Percentiles rank a stretch among this genome's conserved stretches.
phyloP scores from a whole-genome alignment of 139 green algal species.

The Picochlorum sp. region DNA sequence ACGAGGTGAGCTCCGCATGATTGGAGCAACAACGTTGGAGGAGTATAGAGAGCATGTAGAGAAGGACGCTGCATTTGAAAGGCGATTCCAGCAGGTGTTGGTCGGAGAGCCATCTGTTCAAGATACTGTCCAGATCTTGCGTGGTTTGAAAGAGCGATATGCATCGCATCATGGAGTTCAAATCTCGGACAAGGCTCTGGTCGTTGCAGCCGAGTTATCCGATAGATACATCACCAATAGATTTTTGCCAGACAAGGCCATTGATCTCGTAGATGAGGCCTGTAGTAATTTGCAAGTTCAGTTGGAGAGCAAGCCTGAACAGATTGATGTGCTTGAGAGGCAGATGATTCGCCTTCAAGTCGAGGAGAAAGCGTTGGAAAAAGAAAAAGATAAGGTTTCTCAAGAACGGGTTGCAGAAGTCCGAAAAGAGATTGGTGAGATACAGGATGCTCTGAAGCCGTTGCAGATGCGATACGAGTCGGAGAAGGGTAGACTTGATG shows the following conservation, averaged over 20 bases:
- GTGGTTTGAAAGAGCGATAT: slow-evolving; percentile 84
- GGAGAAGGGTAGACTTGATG: slow-evolving; percentile 73
- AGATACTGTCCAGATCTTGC: slow-evolving; percentile 90
- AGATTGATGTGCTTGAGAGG: slow-evolving; percentile 76
- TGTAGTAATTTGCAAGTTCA: slow-evolving; percentile 58
- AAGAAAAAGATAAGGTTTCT: slow-evolving; percentile 80
- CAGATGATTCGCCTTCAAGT: slow-evolving; percentile 57
- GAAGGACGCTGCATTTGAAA: slow-evolving; percentile 88
- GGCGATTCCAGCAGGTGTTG: slow-evolving; percentile 78
- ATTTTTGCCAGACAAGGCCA: slow-evolving; percentile 81
- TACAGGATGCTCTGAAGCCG: slow-evolving; percentile 70
- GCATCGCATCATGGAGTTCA: slow-evolving; percentile 67
- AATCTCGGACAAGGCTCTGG: slow-evolving; percentile 62
- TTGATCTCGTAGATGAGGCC: slow-evolving; percentile 79
- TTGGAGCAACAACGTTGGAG: slow-evolving; percentile 84
- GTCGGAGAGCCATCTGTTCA: slow-evolving; percentile 77
- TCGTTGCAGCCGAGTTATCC: slow-evolving; percentile 58
- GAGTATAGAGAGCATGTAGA: slow-evolving; percentile 92
- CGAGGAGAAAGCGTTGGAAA: slow-evolving; percentile 68
- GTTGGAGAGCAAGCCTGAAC: slow-evolving; percentile 65
- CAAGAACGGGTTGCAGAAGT: slow-evolving; percentile 56
- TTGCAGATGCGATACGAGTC: slow-evolving; percentile 63
- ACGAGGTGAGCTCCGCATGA: slow-evolving; percentile 86
- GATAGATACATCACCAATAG: slow-evolving; percentile 59
- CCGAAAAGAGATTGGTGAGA: slow-evolving; percentile 50